phyloP scores from a whole-genome alignment of 768 basidiomycete species.

The Paxillus involutus region DNA sequence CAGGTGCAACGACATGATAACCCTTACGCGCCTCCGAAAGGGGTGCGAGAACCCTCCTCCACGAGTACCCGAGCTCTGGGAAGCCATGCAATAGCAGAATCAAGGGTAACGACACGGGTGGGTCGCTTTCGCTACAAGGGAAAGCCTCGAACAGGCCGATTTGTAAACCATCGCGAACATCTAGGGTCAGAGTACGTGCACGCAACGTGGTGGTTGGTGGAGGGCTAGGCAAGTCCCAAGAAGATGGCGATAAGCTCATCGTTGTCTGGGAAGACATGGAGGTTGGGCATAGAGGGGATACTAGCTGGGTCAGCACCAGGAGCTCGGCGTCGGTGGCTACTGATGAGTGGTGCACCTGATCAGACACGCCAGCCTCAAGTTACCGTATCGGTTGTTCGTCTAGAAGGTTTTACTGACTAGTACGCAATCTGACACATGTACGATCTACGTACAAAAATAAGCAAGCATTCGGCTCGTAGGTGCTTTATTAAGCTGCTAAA shows the following conservation, averaged over 20 bases:
- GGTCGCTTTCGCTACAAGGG: conserved; percentile 20
- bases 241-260: conserved; percentile 1
- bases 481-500: too few species aligned
- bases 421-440: too few species aligned
- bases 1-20: conserved; percentile 63
- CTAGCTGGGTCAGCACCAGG: too few species aligned
- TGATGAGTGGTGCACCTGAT: too few species aligned
- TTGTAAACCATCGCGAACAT: conserved; percentile 41
- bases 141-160: conserved; percentile 52
- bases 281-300: too few species aligned
- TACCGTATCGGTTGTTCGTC: too few species aligned
- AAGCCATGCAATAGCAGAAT: conserved; percentile 65
- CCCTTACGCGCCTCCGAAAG: conserved; percentile 42
- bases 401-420: too few species aligned
- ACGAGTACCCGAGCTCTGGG: conserved; percentile 66
- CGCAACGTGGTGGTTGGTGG: conserved; percentile 35
- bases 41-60: conserved; percentile 57
- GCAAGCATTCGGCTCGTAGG: too few species aligned
- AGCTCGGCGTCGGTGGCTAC: too few species aligned
- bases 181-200: conserved; percentile 38
- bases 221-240: conserved; percentile 13
- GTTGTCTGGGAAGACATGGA: too few species aligned
- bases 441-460: too few species aligned
- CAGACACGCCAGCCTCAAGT: too few species aligned
- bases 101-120: conserved; percentile 37